These are phyloP conservation scores for Rhizophora mangle DNA, from an alignment of 345 rosid genomes.

Conservation along the genomic window DNA sequence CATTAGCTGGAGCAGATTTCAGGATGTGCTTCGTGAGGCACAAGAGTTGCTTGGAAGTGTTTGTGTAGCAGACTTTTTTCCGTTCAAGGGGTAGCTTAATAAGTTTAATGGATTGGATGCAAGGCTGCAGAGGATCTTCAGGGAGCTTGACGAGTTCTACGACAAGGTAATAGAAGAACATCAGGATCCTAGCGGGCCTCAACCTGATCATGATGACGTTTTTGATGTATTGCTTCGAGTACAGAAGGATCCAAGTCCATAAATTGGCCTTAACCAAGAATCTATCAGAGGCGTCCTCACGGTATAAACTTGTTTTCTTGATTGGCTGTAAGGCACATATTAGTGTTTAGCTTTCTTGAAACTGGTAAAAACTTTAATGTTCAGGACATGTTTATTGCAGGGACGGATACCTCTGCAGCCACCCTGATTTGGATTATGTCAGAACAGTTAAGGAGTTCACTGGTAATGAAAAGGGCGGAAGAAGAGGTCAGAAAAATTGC, in stretches of 20 bases:
- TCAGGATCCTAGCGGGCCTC: conserved; percentile 21
- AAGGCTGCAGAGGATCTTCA: conserved; percentile 25
- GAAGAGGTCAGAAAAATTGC: conserved; percentile 29
- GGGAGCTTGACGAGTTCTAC: conserved; percentile 35
- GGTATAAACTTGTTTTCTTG: background rate
- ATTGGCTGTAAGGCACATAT: too few species aligned
- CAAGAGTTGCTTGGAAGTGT: conserved; percentile 30
- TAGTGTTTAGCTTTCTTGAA: too few species aligned
- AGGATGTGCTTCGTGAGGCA: conserved; percentile 17
- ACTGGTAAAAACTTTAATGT: too few species aligned
- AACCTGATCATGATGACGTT: conserved; percentile 14
- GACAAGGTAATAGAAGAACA: conserved; percentile 35
- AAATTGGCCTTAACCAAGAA: background rate
- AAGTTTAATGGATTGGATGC: conserved; percentile 35
- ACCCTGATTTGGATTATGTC: conserved; percentile 39
- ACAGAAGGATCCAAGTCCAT: background rate
- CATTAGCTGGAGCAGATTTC: conserved; percentile 11
- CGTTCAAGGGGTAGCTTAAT: conserved; percentile 38
- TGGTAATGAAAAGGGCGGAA: conserved; percentile 28
- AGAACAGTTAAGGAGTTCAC: conserved; percentile 33
- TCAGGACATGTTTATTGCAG: conserved; percentile 45
- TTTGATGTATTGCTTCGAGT: conserved; percentile 14
- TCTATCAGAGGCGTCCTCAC: conserved; percentile 8
- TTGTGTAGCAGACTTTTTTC: conserved; percentile 35
- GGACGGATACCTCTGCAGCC: conserved; percentile 34